A percentile compares a stretch with the other conserved stretches of the same genome.
Evolutionary conservation across 768 basidiomycete species (phyloP).

Genomic region (Trametes cinnabarina): DNA sequence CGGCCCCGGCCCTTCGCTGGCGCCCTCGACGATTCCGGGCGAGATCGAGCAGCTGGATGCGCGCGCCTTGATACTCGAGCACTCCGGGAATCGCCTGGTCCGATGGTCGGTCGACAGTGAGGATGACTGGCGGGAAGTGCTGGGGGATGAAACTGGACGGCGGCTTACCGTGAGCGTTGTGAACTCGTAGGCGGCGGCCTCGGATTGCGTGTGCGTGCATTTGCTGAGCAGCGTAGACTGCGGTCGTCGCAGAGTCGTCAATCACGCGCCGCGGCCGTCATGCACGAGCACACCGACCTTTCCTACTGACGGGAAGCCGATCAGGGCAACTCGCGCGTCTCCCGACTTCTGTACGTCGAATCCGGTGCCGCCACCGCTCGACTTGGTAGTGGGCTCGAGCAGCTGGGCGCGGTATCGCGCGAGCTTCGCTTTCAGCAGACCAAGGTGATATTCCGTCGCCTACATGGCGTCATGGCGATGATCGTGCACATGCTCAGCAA

Average conservation of each 20-base stretch:
- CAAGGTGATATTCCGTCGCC: slow-evolving; percentile 94
- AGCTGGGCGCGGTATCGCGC: slow-evolving; percentile 94
- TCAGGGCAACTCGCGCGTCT: slow-evolving; percentile 87
- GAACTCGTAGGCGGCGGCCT: slow-evolving; percentile 92
- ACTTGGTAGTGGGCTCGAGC: slow-evolving; percentile 87
- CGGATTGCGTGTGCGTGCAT: slow-evolving; percentile 86
- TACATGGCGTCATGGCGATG: slow-evolving; percentile 29
- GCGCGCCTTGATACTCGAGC: slow-evolving; percentile 89
- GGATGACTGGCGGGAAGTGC: background rate
- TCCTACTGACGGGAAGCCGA: slow-evolving; percentile 96
- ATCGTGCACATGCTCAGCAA: slow-evolving; percentile 11
- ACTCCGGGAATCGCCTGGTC: slow-evolving; percentile 92
- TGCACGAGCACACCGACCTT: slow-evolving; percentile 44
- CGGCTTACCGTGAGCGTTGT: slow-evolving; percentile 77
- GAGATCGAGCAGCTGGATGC: slow-evolving; percentile 94
- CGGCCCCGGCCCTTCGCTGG: slow-evolving; percentile 88
- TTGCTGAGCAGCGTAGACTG: slow-evolving; percentile 91
- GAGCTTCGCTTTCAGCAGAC: slow-evolving; percentile 90
- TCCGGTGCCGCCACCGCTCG: slow-evolving; percentile 74
- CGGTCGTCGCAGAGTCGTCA: background rate
- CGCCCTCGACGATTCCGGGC: slow-evolving; percentile 94
- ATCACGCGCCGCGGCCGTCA: background rate
- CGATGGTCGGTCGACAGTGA: background rate
- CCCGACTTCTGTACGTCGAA: slow-evolving; percentile 88
- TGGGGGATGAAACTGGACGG: background rate